Evolutionary conservation across 345 rosid species (phyloP).

Genomic region (Adansonia digitata): DNA sequence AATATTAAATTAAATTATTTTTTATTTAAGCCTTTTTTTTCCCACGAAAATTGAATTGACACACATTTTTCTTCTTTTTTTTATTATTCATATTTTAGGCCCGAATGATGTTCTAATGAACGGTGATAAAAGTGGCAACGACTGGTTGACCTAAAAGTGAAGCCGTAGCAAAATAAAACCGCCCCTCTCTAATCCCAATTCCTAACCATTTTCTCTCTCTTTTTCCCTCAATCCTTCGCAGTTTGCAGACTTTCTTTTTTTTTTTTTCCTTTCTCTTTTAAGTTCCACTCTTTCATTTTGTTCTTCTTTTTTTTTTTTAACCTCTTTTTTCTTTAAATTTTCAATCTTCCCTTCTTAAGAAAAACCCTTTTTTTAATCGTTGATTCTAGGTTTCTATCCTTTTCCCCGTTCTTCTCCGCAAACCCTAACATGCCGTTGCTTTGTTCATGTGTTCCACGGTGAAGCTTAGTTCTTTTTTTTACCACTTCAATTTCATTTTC

Average conservation of each 20-base stretch:
- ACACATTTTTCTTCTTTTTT: too few species aligned
- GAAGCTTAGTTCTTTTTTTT: not conserved
- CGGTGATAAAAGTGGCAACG: not conserved
- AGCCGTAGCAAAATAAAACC: not conserved
- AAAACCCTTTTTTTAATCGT: not conserved
- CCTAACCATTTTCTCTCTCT: not conserved
- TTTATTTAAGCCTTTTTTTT: too few species aligned
- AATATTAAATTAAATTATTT: too few species aligned
- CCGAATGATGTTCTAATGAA: not conserved
- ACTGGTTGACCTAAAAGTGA: not conserved
- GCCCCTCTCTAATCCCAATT: too few species aligned
- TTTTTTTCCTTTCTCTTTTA: too few species aligned
- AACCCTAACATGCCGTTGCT: not conserved
- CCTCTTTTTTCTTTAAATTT: not conserved
- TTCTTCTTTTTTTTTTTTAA: not conserved
- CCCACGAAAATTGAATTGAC: too few species aligned
- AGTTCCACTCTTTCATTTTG: too few species aligned
- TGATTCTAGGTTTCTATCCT: conserved; percentile 5
- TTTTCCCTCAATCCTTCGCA: not conserved
- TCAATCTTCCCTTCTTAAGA: too few species aligned
- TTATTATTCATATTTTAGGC: not conserved
- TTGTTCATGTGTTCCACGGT: not conserved
- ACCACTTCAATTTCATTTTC: not conserved
- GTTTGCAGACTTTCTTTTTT: not conserved
- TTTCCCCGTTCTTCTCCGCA: not conserved